phyloP scores from a whole-genome alignment of 805 yeast genomes.

The Candida ponderosae region DNA sequence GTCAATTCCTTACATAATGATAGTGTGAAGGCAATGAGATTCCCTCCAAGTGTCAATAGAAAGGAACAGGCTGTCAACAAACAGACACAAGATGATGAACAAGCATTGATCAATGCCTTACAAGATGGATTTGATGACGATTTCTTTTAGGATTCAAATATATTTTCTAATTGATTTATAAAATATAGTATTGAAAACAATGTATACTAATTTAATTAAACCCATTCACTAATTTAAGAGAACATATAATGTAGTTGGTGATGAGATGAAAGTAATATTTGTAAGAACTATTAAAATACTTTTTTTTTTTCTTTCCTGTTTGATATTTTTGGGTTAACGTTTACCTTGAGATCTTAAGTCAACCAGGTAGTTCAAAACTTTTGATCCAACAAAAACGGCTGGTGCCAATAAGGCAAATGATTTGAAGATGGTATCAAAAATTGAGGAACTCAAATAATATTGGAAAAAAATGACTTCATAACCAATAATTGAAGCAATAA shows the following conservation, averaged over 20 bases:
- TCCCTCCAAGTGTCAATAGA: slow-evolving; percentile 41
- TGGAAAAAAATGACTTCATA: slow-evolving; percentile 19
- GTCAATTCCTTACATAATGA: slow-evolving; percentile 88
- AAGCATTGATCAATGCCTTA: slow-evolving; percentile 17
- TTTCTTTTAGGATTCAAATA: slow-evolving; percentile 8
- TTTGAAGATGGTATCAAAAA: slow-evolving; percentile 15
- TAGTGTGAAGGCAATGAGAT: slow-evolving; percentile 90
- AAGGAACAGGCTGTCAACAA: slow-evolving; percentile 4
- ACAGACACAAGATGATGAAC: slow-evolving; percentile 15
- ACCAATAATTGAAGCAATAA: slow-evolving; percentile 11
- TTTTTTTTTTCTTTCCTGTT: background rate
- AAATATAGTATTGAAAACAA: background rate
- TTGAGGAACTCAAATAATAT: slow-evolving; percentile 17
- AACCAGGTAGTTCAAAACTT: slow-evolving; percentile 18
- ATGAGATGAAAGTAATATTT: too few relatives aligned
- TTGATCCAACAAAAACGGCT: slow-evolving; percentile 20
- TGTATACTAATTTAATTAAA: background rate
- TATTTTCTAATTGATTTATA: background rate
- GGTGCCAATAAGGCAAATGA: slow-evolving; percentile 15
- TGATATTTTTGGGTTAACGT: slow-evolving; percentile 8
- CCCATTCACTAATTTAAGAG: too few relatives aligned
- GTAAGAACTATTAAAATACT: too few relatives aligned
- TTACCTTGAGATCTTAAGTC: slow-evolving; percentile 19
- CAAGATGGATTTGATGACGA: slow-evolving; percentile 20
- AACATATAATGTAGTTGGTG: too few relatives aligned